A percentile compares a stretch with the other conserved stretches of the same genome.
Conservation (phyloP, 768 basidiomycete species). For the Clitopilus passeckerianus region DNA sequence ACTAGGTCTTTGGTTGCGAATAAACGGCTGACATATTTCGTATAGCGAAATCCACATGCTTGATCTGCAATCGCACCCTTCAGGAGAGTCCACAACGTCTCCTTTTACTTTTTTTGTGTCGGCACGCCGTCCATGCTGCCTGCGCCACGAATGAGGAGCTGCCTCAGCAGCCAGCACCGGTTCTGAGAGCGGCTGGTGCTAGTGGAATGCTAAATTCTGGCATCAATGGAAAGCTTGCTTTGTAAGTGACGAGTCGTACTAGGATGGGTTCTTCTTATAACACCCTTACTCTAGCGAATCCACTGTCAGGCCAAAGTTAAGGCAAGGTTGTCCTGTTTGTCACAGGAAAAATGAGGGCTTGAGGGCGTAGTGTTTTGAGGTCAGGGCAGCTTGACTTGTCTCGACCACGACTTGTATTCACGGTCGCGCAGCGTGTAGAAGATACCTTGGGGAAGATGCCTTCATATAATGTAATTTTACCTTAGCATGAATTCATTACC, state of each 20-base stretch:
- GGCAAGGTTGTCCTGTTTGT: constrained; percentile 77
- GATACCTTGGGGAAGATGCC: neutral
- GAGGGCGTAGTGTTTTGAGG: constrained; percentile 15
- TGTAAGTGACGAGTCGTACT: constrained; percentile 42
- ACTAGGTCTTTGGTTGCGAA: neutral
- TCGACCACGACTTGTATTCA: neutral
- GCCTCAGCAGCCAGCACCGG: constrained; percentile 54
- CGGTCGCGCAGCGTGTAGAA: neutral
- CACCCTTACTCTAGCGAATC: constrained; percentile 47
- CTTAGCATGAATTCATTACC: neutral
- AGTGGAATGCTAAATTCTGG: constrained; percentile 32
- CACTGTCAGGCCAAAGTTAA: constrained; percentile 58
- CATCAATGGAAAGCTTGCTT: constrained; percentile 71
- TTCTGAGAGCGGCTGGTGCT: constrained; percentile 38
- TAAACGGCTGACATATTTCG: neutral
- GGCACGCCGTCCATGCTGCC: constrained; percentile 79
- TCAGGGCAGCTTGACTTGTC: neutral
- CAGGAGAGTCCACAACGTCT: constrained; percentile 55
- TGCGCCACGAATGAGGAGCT: constrained; percentile 71
- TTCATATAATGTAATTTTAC: neutral
- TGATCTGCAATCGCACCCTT: constrained; percentile 58
- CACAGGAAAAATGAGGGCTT: constrained; percentile 50
- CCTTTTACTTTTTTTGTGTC: constrained; percentile 78
- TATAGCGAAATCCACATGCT: constrained; percentile 61
- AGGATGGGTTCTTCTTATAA: too few relatives aligned